A percentile compares a stretch with the other conserved stretches of the same genome.
Conservation (phyloP, 116 monocot species). For the Dioscorea cayenensis region DNA sequence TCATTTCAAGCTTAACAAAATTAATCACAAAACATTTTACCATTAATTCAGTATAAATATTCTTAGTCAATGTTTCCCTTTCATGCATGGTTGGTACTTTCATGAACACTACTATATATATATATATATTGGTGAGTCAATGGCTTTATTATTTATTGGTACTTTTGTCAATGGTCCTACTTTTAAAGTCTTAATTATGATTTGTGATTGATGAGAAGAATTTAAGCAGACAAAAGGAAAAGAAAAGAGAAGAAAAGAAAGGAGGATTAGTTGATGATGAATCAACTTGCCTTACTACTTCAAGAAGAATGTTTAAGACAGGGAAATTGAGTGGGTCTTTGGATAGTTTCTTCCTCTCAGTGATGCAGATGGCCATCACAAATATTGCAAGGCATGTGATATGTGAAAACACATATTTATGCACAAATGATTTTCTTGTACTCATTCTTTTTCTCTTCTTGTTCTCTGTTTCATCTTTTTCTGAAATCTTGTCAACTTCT, state of each 20-base stretch:
- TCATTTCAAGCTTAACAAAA: too few species aligned
- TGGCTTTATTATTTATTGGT: too few species aligned
- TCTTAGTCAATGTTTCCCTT: too few species aligned
- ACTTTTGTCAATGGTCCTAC: too few species aligned
- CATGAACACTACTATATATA: too few species aligned
- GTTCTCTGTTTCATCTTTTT: neutral
- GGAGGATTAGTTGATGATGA: neutral
- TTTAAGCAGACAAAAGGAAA: too few species aligned
- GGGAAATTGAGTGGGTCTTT: conserved; percentile 52
- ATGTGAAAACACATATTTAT: conserved; percentile 20
- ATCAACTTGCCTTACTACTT: conserved; percentile 6
- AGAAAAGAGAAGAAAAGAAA: neutral
- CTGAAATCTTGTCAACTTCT: neutral
- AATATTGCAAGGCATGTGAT: conserved; percentile 35
- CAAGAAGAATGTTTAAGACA: conserved; percentile 40
- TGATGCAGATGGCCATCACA: conserved; percentile 39
- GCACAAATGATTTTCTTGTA: neutral
- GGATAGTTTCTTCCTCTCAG: conserved; percentile 22
- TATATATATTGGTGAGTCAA: too few species aligned
- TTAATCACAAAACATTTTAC: too few species aligned
- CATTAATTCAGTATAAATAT: too few species aligned
- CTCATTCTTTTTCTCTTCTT: neutral
- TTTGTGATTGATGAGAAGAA: too few species aligned
- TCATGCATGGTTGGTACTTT: too few species aligned
- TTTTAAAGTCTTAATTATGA: too few species aligned